Base-by-base conservation (phyloP, 148 eudicot species). In the Cornus controversa region DNA sequence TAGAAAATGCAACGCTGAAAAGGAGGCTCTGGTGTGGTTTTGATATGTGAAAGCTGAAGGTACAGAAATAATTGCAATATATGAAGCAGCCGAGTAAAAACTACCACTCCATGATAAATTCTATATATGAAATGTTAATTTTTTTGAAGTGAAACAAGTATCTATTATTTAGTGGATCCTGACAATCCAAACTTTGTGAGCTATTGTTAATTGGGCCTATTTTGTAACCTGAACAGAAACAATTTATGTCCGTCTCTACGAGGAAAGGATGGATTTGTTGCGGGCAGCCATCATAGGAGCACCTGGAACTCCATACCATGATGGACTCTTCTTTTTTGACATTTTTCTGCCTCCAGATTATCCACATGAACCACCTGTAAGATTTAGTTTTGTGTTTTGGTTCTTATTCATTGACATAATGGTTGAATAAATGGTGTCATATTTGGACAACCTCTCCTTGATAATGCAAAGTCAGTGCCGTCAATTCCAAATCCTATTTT, bases 361-460 rank as follows among this genome's bases (percentile, higher is more conserved):
- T 87, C 99, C 99, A 67, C 82, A 87, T 73, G 94, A 86, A 77
- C 99, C 99, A 73, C 99, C 99, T 82, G 99, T 96, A 86, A 88
- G 97, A n/a, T 24, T 40, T 24, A 69, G 24, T 31, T 10, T 67
- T 8, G 29, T 47, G 31, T 37, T n/a, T 37, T 70, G 69, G 11
- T 60, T 60, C 64, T 60, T n/a, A 60, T 2, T 40, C 8, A 40
- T 60, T 60, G 24, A 60, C 57, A 2, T 18, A 5, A n/a, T 60
- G 7, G 25, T n/a, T 20, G 8, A 60, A 60, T 60, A 60, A n/a
- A 60, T 36, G 37, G n/a, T n/a, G n/a, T n/a, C 6, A 6, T 36
- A 36, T 6, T 9, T 40, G 45, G 45, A 40, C 45, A 40, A 40
- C 45, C 45, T 40, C 45, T 40, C 8, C 45, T 40, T 40, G 45